phyloP scores from a whole-genome alignment of 306 rosid species.

The Dalbergia cochinchinensis region DNA sequence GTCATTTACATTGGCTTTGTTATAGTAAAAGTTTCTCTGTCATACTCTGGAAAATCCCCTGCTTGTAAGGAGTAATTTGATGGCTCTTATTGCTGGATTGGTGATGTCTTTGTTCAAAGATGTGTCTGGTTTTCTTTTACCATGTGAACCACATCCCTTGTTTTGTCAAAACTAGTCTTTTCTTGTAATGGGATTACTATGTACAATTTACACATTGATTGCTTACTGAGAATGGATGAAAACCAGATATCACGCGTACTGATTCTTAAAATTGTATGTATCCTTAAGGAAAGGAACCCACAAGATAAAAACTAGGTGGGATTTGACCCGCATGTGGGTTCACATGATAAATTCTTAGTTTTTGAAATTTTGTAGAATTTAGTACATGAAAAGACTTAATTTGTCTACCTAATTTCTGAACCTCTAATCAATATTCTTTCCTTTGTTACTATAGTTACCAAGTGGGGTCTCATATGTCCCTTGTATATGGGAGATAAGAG shows the following conservation, averaged over 20 bases:
- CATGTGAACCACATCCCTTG: slow-evolving; percentile 43
- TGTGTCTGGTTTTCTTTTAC: slow-evolving; percentile 47
- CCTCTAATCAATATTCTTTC: slow-evolving; percentile 21
- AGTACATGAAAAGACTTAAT: neutral
- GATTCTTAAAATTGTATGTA: slow-evolving; percentile 2
- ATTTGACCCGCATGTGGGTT: slow-evolving; percentile 40
- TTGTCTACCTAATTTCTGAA: slow-evolving; percentile 43
- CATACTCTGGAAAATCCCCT: slow-evolving; percentile 25
- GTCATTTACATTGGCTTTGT: slow-evolving; percentile 33
- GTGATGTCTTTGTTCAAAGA: slow-evolving; percentile 33
- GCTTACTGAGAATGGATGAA: slow-evolving; percentile 39
- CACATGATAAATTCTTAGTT: slow-evolving; percentile 36
- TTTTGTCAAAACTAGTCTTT: slow-evolving; percentile 62
- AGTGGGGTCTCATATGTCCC: slow-evolving; percentile 23
- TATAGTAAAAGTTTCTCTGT: slow-evolving; percentile 21
- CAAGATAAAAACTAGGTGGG: slow-evolving; percentile 41
- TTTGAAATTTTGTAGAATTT: slow-evolving; percentile 13
- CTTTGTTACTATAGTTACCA: slow-evolving; percentile 10
- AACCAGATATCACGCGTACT: slow-evolving; percentile 28
- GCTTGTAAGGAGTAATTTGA: slow-evolving; percentile 34
- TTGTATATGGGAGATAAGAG: slow-evolving; percentile 13
- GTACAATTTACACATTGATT: slow-evolving; percentile 34
- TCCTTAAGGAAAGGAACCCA: slow-evolving; percentile 42
- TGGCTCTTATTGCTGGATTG: slow-evolving; percentile 34
- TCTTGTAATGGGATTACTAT: slow-evolving; percentile 37